Conservation (phyloP, 2,329 filamentous ascomycete species). For the Fusarium avenaceum region DNA sequence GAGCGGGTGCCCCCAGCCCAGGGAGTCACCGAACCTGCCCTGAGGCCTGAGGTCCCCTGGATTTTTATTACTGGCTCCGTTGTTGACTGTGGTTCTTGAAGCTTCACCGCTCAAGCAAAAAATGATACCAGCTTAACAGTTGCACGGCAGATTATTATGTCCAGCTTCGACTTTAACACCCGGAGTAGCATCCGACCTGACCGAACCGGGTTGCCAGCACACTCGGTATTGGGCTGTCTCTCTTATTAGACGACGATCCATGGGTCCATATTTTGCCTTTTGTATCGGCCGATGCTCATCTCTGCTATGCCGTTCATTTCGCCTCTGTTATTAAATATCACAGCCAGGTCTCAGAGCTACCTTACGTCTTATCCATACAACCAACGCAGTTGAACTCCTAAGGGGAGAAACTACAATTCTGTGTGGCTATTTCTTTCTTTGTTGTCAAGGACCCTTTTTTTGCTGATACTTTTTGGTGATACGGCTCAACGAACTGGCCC, state of each 20-base stretch:
- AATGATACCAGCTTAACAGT: constrained; percentile 21
- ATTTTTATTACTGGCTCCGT: constrained; percentile 11
- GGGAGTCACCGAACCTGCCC: constrained; percentile 22
- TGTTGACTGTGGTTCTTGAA: constrained; percentile 29
- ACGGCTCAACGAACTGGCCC: constrained; percentile 14
- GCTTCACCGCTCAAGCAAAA: constrained; percentile 41
- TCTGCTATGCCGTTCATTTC: constrained; percentile 31
- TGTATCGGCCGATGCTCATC: constrained; percentile 43
- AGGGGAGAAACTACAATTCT: background rate
- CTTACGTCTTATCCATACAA: background rate
- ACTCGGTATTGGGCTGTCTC: constrained; percentile 25
- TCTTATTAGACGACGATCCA: constrained; percentile 41
- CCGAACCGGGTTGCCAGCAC: constrained; percentile 9
- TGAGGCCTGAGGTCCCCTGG: background rate
- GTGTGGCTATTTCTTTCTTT: background rate
- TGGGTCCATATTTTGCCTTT: constrained; percentile 44
- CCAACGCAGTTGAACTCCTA: background rate
- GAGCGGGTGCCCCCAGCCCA: constrained; percentile 7
- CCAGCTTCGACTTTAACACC: background rate
- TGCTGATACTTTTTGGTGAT: background rate
- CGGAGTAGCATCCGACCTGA: constrained; percentile 1
- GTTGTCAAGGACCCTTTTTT: constrained; percentile 7
- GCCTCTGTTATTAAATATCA: constrained; percentile 23
- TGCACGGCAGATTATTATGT: constrained; percentile 23
- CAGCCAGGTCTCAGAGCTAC: constrained; percentile 2